phyloP scores from a whole-genome alignment of 257 asterid genomes.

The Linderniella brevidens region DNA sequence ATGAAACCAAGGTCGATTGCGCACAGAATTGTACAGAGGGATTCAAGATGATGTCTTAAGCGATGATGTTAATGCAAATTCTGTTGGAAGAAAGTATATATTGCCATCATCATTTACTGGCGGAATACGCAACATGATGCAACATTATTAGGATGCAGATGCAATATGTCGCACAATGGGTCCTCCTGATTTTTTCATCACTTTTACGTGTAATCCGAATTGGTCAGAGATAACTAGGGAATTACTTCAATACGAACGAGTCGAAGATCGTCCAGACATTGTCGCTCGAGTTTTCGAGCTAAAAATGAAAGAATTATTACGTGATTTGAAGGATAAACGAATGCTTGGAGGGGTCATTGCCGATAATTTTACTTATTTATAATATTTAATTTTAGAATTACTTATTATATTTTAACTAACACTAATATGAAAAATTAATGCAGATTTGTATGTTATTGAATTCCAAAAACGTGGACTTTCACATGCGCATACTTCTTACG shows the following conservation, averaged over 20 bases:
- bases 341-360: neutral
- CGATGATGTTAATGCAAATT: neutral
- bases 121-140: neutral
- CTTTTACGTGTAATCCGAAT: slow-evolving; percentile 1
- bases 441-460: slow-evolving; percentile 8
- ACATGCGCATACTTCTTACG: neutral
- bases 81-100: neutral
- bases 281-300: neutral
- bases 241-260: neutral
- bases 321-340: neutral
- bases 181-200: neutral
- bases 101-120: slow-evolving; percentile 2
- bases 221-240: slow-evolving; percentile 2
- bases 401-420: neutral
- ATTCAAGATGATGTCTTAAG: neutral
- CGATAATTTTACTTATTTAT: neutral
- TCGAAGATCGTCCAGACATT: neutral
- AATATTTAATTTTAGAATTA: too few species aligned
- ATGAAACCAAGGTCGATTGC: neutral
- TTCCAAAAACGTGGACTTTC: slow-evolving; percentile 7
- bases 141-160: neutral
- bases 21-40: neutral
- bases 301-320: neutral
- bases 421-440: neutral
- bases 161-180: neutral